phyloP scores from a whole-genome alignment of 257 asterid species.

The Thymus quinquecostatus region DNA sequence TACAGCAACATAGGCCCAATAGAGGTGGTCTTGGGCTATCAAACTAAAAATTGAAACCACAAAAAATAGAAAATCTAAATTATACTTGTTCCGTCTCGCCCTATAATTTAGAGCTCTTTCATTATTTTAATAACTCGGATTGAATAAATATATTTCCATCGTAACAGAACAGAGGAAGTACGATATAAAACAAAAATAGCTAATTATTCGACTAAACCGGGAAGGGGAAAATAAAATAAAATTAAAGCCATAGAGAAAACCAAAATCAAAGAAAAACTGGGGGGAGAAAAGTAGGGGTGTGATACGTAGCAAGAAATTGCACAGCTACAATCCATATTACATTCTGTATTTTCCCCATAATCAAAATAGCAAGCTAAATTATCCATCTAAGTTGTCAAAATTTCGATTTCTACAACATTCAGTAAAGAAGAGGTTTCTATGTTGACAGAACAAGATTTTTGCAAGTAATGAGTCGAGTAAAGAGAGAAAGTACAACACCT shows the following conservation, averaged over 20 bases:
- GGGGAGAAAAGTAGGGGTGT: not conserved
- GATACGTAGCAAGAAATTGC: not conserved
- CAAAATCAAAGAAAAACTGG: not conserved
- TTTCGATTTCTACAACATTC: conserved; percentile 23
- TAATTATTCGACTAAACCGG: too few relatives aligned
- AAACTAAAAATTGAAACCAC: too few relatives aligned
- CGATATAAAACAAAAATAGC: not conserved
- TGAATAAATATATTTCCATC: not conserved
- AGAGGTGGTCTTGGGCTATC: too few relatives aligned
- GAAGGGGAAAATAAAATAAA: too few relatives aligned
- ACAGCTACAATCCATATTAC: conserved; percentile 14
- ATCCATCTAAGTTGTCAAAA: conserved; percentile 1
- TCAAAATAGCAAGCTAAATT: conserved; percentile 1
- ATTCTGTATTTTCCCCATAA: not conserved
- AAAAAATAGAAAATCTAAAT: too few relatives aligned
- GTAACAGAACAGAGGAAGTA: not conserved
- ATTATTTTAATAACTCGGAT: not conserved
- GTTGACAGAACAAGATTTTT: not conserved
- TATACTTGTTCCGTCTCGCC: too few relatives aligned
- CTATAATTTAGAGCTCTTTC: too few relatives aligned
- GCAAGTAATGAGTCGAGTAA: not conserved
- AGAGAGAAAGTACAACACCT: conserved; percentile 5
- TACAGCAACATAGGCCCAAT: too few relatives aligned
- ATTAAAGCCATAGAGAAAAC: too few relatives aligned
- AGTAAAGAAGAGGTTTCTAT: not conserved